Evolutionary conservation across 1,284 basidiomycete species (phyloP), one percentile per base, ranked within the genome.

Genomic region (Tilletia caries): DNA sequence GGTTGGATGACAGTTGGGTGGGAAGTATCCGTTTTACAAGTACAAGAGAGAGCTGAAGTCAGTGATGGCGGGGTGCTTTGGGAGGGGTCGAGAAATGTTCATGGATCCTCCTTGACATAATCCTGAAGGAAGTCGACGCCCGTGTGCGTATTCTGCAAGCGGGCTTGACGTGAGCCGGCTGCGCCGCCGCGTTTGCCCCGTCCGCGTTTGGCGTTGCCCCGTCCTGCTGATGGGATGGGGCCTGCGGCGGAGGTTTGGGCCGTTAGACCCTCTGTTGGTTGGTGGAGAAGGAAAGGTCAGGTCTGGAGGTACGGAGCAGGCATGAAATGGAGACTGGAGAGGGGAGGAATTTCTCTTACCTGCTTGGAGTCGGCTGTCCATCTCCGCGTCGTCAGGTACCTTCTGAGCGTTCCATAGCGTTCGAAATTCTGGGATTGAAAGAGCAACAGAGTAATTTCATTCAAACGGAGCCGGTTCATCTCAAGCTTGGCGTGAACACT

Each of bases 321-420:
- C 32, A 37, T 2, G 32, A 50, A 67, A 64, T 6, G 10, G 64
- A 25, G 6, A 23, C 46, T 25, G 58, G 70, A 67, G 68, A n/a
- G 68, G 67, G 33, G 69, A 72, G 34, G 66, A 52, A 48, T 25
- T 48, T 41, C 66, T 75, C 85, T 71, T 79, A 89, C 89, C 90
- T 72, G 88, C 89, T 12, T 88, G 88, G 68, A 93, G 87, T 71
- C 91, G 88, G 77, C 88, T 89, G 70, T 91, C 85, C 8, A 93
- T 84, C 80, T 94, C 92, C 29, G 91, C 91, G 62, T 92, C 91
- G 70, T 91, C 90, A 0, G 93, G 93, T 0, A 93, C 91, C 76
- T 89, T 89, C 15, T 93, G 86, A 4, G 87, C 87, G 82, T 92
- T 91, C 93, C 93, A 95, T 20, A 95, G 84, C 73, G 92, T 90